A percentile compares a stretch with the other conserved stretches of the same genome.
These are phyloP conservation scores for Phialophora chinensis DNA, from an alignment of 2,329 filamentous ascomycete species.

Conservation along the genomic window DNA sequence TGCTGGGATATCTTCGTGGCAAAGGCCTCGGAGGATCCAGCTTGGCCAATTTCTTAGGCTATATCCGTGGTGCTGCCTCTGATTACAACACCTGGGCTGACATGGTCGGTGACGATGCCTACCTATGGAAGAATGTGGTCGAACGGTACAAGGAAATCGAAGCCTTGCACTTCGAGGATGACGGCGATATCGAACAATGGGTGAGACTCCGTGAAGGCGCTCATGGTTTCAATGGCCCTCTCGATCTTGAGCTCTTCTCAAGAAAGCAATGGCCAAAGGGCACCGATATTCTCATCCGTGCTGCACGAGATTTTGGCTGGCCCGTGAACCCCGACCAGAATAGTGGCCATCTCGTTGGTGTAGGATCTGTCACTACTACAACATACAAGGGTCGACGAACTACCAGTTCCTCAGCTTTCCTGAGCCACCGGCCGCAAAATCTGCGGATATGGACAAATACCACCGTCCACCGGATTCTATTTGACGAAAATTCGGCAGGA, in stretches of 20 bases:
- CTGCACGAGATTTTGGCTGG: slow-evolving; percentile 52
- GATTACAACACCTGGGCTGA: slow-evolving; percentile 62
- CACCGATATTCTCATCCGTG: slow-evolving; percentile 10
- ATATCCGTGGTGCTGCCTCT: slow-evolving; percentile 52
- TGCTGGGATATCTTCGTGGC: slow-evolving; percentile 58
- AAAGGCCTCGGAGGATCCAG: slow-evolving; percentile 59
- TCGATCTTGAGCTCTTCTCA: slow-evolving; percentile 2
- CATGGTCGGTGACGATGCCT: slow-evolving; percentile 61
- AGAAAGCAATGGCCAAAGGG: slow-evolving; percentile 9
- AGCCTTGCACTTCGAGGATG: slow-evolving; percentile 38
- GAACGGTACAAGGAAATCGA: slow-evolving; percentile 61
- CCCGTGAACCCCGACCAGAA: slow-evolving; percentile 9
- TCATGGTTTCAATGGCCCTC: slow-evolving; percentile 13
- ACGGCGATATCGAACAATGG: slow-evolving; percentile 1
- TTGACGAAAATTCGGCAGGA: neutral
- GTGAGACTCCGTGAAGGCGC: slow-evolving; percentile 1
- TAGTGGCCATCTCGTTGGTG: slow-evolving; percentile 6
- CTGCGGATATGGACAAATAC: slow-evolving; percentile 6
- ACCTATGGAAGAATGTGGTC: slow-evolving; percentile 61
- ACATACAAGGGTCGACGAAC: neutral
- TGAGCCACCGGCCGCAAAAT: neutral
- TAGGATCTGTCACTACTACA: slow-evolving; percentile 1
- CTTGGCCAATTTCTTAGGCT: slow-evolving; percentile 63
- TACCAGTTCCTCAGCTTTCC: neutral
- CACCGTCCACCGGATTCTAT: neutral